Base-by-base conservation (phyloP, 306 rosid species). In the Ormosia emarginata region DNA sequence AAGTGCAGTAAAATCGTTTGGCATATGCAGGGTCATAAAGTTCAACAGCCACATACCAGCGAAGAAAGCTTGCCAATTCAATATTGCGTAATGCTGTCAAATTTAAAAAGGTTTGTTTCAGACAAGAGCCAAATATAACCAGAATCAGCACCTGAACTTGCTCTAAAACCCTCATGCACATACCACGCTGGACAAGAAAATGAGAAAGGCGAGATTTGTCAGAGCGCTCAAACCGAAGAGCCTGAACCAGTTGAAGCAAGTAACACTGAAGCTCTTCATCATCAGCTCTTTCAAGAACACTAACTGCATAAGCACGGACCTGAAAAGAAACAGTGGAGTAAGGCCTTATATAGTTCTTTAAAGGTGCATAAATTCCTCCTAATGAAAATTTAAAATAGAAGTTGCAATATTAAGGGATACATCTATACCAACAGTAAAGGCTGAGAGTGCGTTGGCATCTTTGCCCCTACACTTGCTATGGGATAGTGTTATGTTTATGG, bases 261-360 rank as follows among this genome's bases (percentile, higher is more conserved):
- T 95, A 95, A 85, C 99, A 95, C 24, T 90, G 96, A 52, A 95
- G 99, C 88, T 95, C 99, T 82, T 93, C 98, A 79, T 93, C 98
- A 62, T 95, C 99, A 81, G 99, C 99, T 89, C 97, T 93, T 88
- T 91, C 96, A 87, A 95, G 99, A 80, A 95, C 94, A 78, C 98
- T 92, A 85, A 95, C 99, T 47, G 99, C 99, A 91, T 95, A 95
- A 61, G 98, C 99, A 84, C 99, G 98, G 72, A 95, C 99, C 99
- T 95, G 88, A 78, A 66, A 87, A 72, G 53, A 33, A 30, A 72
- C 24, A 74, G 57, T 67, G 66, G 30, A 61, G 43, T 37, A 69
- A 61, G 66, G 41, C 80, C 79, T 24, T 29, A 47, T 67, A 32
- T 52, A 81, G 64, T 62, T 80, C 29, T 58, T 44, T 11, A 79